Base-by-base conservation (phyloP, 306 rosid genomes). In the Sesbania bispinosa region DNA sequence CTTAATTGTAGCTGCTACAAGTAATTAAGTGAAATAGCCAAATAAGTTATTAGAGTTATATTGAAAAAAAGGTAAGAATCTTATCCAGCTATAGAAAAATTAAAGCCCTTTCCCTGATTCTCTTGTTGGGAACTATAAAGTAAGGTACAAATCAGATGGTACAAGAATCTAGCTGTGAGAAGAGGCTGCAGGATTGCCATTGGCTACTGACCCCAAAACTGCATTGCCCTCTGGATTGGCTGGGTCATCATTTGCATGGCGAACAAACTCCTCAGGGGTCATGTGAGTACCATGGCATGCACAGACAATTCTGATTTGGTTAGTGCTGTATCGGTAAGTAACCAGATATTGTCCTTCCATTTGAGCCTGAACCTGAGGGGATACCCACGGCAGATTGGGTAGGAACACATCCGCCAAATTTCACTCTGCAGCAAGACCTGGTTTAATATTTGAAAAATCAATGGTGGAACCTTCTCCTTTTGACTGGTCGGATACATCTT, bases 361-460 rank as follows among this genome's bases (percentile, higher is more conserved):
- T 82, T 30, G 96, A 85, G 30, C 96, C 96, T 6, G 88, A 76
- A 69, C 87, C 94, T 6, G 91, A 83, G 53, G 97, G 14, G 99
- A 95, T 74, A 95, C 99, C 99, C 97, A 95, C 27, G 99, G 99
- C 10, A 95, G 88, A 81, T 85, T 20, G 99, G 97, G 52, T 76
- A 76, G 7, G 99, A 83, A 82, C 97, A 35, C 89, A 71, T 15
- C 99, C 99, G 8, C 96, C 99, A 50, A 95, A 91, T 84, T 89
- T 90, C 53, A 95, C 76, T 88, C 96, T 0, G 96, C 96, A 20
- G 88, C 87, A 70, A 95, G 80, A 29, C 99, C 99, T 2, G 97
- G 96, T 68, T 89, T 95, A 62, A 95, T 88, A 68, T 84, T 81
- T 46, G 96, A 79, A 64, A 90, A 84, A 46, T 93, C 88, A 43